Percentiles rank a stretch among this genome's conserved stretches.
These are phyloP conservation scores for Neurospora crassa DNA, from an alignment of 2,329 filamentous ascomycete genomes.

Conservation along the genomic window DNA sequence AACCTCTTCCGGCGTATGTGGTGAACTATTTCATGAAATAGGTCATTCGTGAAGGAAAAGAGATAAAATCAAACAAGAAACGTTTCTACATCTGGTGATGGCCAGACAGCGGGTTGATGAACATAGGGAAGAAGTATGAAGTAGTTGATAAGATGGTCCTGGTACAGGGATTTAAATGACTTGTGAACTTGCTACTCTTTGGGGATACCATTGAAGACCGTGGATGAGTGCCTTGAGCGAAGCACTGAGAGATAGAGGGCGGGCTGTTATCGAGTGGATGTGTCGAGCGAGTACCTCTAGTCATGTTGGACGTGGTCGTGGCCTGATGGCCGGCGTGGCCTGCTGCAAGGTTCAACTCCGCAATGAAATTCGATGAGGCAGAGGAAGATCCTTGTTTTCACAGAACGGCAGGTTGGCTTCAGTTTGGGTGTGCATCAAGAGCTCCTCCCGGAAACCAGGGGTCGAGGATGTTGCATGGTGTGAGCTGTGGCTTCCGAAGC, in stretches of 20 bases:
- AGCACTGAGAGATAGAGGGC: not conserved
- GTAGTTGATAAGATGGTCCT: not conserved
- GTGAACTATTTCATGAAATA: not conserved
- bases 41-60: not conserved
- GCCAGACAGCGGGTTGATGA: not conserved
- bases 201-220: not conserved
- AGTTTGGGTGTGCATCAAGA: not conserved
- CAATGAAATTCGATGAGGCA: not conserved
- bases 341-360: not conserved
- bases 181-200: not conserved
- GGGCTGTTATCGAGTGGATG: not conserved
- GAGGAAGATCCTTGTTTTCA: not conserved
- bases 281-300: not conserved
- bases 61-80: not conserved
- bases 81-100: not conserved
- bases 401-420: no score
- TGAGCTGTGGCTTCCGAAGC: not conserved
- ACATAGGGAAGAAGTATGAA: not conserved
- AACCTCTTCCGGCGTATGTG: not conserved
- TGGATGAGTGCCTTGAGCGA: not conserved
- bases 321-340: not conserved
- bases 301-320: not conserved
- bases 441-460: not conserved
- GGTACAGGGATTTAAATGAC: not conserved
- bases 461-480: not conserved